Conservation (phyloP, 1,139 yeast genomes). For the Magnusiomyces paraingens region DNA sequence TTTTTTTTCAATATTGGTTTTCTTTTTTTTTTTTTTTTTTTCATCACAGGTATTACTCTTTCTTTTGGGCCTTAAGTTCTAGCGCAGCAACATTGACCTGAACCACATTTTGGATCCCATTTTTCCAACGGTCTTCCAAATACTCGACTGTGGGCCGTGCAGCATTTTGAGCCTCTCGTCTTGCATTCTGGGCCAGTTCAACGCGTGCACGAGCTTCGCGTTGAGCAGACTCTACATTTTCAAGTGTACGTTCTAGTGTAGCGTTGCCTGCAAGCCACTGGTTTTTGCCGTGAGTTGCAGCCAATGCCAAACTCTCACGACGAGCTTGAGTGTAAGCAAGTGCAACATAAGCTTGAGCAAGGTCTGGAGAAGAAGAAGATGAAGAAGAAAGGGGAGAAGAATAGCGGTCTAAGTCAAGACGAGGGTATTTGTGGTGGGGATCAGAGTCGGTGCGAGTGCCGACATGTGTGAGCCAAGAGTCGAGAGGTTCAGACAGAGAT, state of each 20-base stretch:
- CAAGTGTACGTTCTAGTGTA: slow-evolving; percentile 24
- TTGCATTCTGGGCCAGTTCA: slow-evolving; percentile 22
- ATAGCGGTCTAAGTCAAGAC: too few relatives aligned
- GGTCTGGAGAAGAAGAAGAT: too few relatives aligned
- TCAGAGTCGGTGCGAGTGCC: too few relatives aligned
- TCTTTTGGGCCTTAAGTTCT: slow-evolving; percentile 19
- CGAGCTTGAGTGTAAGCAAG: slow-evolving; percentile 27
- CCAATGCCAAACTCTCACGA: slow-evolving; percentile 26
- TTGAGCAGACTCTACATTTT: slow-evolving; percentile 21
- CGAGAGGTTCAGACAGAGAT: too few relatives aligned
- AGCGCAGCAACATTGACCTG: slow-evolving; percentile 28
- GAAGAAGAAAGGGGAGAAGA: too few relatives aligned
- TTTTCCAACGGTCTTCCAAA: slow-evolving; percentile 26
- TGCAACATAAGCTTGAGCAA: slow-evolving; percentile 24
- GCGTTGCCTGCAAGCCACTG: slow-evolving; percentile 34
- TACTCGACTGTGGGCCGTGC: slow-evolving; percentile 25
- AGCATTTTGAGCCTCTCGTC: slow-evolving; percentile 24
- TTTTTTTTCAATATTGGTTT: too few relatives aligned
- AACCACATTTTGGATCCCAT: slow-evolving; percentile 23
- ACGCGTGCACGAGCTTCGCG: slow-evolving; percentile 19
- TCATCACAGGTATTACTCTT: slow-evolving; percentile 1
- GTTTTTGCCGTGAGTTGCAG: slow-evolving; percentile 29
- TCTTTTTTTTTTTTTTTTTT: too few relatives aligned
- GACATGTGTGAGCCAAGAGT: too few relatives aligned
- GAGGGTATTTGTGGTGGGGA: too few relatives aligned